phyloP scores from a whole-genome alignment of 768 basidiomycete species.

The Cubamyces lactineus region DNA sequence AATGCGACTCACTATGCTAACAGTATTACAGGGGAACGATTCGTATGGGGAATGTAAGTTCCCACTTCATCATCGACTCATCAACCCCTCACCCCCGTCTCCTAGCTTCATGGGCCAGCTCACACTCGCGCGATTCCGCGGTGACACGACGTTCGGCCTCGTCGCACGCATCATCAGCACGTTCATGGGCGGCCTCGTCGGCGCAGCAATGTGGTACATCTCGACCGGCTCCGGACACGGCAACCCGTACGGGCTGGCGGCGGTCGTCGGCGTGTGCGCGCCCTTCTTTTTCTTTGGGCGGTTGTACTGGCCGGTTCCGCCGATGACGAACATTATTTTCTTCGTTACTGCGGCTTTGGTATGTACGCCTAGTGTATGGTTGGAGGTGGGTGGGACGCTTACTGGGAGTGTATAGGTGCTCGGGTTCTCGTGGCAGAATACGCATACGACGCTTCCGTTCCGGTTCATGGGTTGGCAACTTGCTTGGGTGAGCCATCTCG shows the following conservation, averaged over 20 bases:
- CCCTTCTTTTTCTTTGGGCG: conserved; percentile 74
- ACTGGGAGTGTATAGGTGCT: conserved; percentile 48
- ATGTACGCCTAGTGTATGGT: conserved; percentile 24
- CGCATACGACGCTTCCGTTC: conserved; percentile 47
- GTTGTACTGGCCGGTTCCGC: conserved; percentile 73
- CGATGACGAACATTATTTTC: conserved; percentile 72
- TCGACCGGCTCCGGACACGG: conserved; percentile 63
- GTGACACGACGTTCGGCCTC: conserved; percentile 73
- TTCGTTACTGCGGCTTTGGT: conserved; percentile 68
- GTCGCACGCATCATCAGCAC: conserved; percentile 64
- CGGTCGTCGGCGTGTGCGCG: conserved; percentile 66
- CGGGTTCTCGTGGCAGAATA: conserved; percentile 75
- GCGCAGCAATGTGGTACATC: conserved; percentile 71
- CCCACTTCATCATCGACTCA: neutral
- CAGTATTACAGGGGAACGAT: conserved; percentile 52
- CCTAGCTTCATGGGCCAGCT: conserved; percentile 75
- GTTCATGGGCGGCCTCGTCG: conserved; percentile 64
- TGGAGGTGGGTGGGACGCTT: too few relatives aligned
- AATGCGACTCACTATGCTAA: neutral
- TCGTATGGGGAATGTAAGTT: conserved; percentile 74
- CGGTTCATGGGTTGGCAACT: conserved; percentile 65
- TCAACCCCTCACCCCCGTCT: neutral
- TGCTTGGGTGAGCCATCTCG: conserved; percentile 61
- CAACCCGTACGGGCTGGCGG: conserved; percentile 72
- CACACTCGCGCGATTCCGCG: conserved; percentile 69